Evolutionary conservation across 495 filamentous ascomycete genomes (phyloP).

Genomic region (Annulohypoxylon maeteangense): DNA sequence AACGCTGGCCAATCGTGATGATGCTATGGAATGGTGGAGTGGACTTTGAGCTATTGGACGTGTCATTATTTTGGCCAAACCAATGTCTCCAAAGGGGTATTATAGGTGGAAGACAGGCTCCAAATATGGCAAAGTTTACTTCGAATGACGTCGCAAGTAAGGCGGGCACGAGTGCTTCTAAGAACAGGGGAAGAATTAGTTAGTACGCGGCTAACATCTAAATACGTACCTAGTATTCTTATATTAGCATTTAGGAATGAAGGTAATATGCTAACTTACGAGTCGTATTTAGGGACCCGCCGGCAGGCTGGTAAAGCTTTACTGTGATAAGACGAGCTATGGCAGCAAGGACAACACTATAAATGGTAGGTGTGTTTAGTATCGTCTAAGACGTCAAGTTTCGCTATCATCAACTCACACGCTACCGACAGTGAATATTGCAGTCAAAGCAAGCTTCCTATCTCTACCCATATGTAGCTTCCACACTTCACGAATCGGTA

Average conservation of each 20-base stretch:
- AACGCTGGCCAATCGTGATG: constrained; percentile 1
- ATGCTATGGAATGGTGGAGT: background rate
- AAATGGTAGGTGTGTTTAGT: background rate
- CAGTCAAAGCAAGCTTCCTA: constrained; percentile 2
- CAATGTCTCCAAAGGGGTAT: constrained; percentile 3
- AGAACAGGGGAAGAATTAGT: background rate
- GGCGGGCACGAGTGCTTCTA: constrained; percentile 5
- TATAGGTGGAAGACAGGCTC: background rate
- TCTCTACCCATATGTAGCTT: constrained; percentile 4
- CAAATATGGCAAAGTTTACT: constrained; percentile 4
- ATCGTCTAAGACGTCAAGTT: background rate
- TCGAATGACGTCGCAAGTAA: constrained; percentile 2
- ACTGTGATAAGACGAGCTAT: constrained; percentile 9
- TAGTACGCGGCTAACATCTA: background rate
- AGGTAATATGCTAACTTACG: too few species aligned
- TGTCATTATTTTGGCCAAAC: background rate
- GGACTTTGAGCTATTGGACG: background rate
- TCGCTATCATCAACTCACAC: background rate
- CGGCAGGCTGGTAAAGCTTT: constrained; percentile 2
- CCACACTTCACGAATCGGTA: constrained; percentile 6
- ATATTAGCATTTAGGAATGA: too few species aligned
- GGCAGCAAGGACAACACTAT: background rate
- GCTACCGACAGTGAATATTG: constrained; percentile 6
- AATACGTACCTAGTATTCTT: background rate
- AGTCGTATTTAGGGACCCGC: constrained; percentile 2